A percentile compares a stretch with the other conserved stretches of the same genome.
These are phyloP conservation scores for Eruca vesicaria DNA, from an alignment of 441 rosid species.

Conservation along the genomic window DNA sequence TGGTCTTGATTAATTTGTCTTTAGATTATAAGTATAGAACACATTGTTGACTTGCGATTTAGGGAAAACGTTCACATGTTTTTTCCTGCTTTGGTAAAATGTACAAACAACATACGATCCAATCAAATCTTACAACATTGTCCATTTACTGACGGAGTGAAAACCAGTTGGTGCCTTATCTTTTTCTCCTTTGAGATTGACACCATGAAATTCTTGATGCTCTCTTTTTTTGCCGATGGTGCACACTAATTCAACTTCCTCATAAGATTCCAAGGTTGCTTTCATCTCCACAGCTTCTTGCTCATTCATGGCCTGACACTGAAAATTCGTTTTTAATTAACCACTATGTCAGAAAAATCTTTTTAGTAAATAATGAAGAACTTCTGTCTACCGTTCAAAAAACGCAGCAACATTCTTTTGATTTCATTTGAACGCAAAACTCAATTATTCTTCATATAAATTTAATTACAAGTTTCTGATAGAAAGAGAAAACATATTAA, in stretches of 20 bases:
- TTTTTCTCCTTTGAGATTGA: slow-evolving; percentile 51
- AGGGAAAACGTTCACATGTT: slow-evolving; percentile 44
- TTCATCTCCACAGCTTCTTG: background rate
- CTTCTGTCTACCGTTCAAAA: slow-evolving; percentile 46
- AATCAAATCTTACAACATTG: slow-evolving; percentile 53
- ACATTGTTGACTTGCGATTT: background rate
- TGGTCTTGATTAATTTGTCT: no score
- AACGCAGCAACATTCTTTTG: slow-evolving; percentile 50
- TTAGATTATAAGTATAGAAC: no score
- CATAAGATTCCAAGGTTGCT: background rate
- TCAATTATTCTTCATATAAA: background rate
- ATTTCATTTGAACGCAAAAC: slow-evolving; percentile 38
- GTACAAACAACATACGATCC: slow-evolving; percentile 48
- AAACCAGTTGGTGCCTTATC: slow-evolving; percentile 48
- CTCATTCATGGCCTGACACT: background rate
- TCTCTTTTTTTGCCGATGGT: slow-evolving; percentile 31
- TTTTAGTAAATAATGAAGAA: background rate
- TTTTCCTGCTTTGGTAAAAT: slow-evolving; percentile 56
- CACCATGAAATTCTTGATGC: slow-evolving; percentile 50
- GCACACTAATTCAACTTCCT: slow-evolving; percentile 48
- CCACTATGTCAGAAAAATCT: background rate
- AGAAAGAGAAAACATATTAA: background rate
- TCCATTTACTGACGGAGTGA: slow-evolving; percentile 60
- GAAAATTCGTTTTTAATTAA: background rate
- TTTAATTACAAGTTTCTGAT: background rate